Percentiles rank a stretch among this genome's conserved stretches.
phyloP scores from a whole-genome alignment of 768 basidiomycete genomes.

The Hericium erinaceus region DNA sequence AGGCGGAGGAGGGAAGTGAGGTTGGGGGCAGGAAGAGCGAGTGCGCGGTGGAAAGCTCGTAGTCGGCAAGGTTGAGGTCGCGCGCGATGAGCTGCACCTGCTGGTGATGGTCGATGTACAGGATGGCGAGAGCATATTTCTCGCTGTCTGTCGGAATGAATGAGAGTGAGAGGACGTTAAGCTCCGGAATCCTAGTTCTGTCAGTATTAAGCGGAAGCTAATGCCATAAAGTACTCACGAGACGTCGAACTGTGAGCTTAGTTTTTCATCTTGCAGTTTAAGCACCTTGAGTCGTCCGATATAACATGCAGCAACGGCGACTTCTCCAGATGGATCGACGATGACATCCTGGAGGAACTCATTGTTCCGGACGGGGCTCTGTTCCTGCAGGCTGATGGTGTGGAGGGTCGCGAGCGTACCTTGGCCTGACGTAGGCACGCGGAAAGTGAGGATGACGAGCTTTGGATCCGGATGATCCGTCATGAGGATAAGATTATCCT shows the following conservation, averaged over 20 bases:
- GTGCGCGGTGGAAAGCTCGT: constrained; percentile 40
- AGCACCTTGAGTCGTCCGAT: constrained; percentile 63
- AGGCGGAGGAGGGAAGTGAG: constrained; percentile 37
- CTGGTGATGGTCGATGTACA: constrained; percentile 55
- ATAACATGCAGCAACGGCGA: constrained; percentile 60
- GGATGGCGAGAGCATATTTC: constrained; percentile 50
- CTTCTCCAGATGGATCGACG: constrained; percentile 51
- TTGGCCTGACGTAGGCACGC: constrained; percentile 15
- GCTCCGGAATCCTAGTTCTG: constrained; percentile 45
- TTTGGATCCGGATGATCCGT: constrained; percentile 73
- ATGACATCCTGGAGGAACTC: constrained; percentile 68
- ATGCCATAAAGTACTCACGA: constrained; percentile 28
- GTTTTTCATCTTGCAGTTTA: constrained; percentile 42
- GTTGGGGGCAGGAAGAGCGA: constrained; percentile 45
- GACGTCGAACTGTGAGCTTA: constrained; percentile 50
- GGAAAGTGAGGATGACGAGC: constrained; percentile 52
- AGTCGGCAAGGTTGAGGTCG: constrained; percentile 38
- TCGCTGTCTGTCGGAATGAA: constrained; percentile 43
- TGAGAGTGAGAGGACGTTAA: constrained; percentile 57
- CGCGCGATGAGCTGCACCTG: constrained; percentile 57
- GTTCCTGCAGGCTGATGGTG: constrained; percentile 46
- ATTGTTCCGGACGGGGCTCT: constrained; percentile 39
- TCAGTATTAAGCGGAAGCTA: background rate
- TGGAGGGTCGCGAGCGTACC: constrained; percentile 30
- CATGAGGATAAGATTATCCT: constrained; percentile 52